phyloP scores from a whole-genome alignment of 2,329 filamentous ascomycete species.

The Penicillium sp. region DNA sequence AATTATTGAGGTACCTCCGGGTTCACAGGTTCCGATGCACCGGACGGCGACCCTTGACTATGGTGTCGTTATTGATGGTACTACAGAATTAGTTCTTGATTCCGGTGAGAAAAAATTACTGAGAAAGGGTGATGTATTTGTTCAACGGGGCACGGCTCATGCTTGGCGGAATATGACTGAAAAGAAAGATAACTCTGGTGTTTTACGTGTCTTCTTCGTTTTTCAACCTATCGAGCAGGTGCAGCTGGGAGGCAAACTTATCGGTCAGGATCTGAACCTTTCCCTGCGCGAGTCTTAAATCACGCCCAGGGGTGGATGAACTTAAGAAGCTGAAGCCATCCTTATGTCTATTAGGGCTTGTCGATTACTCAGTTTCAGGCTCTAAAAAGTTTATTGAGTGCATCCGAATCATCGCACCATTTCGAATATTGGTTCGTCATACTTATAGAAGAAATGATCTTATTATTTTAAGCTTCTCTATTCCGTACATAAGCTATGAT shows the following conservation, averaged over 20 bases:
- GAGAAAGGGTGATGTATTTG: slow-evolving; percentile 53
- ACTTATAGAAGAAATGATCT: too few relatives aligned
- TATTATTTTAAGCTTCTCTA: too few relatives aligned
- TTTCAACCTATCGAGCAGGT: slow-evolving; percentile 16
- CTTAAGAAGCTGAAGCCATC: too few relatives aligned
- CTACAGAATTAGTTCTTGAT: slow-evolving; percentile 52
- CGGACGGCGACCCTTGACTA: slow-evolving; percentile 54
- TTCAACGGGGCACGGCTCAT: slow-evolving; percentile 50
- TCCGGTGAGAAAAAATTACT: slow-evolving; percentile 49
- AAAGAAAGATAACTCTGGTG: slow-evolving; percentile 10
- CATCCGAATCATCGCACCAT: too few relatives aligned
- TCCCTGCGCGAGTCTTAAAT: too few relatives aligned
- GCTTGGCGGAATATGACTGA: slow-evolving; percentile 37
- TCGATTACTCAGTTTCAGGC: too few relatives aligned
- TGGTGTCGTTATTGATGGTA: slow-evolving; percentile 54
- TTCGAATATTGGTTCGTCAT: too few relatives aligned
- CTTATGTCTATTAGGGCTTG: too few relatives aligned
- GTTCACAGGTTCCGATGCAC: slow-evolving; percentile 46
- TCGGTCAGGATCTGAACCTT: too few relatives aligned
- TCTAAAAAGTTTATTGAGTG: too few relatives aligned
- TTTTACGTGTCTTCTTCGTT: slow-evolving; percentile 17
- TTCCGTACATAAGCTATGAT: too few relatives aligned
- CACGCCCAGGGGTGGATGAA: too few relatives aligned
- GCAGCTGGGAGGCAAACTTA: slow-evolving; percentile 9
- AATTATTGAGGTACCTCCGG: slow-evolving; percentile 16